These are phyloP conservation scores for Eimeria brunetti DNA, from an alignment of 169 alveolate species.

Conservation along the genomic window DNA sequence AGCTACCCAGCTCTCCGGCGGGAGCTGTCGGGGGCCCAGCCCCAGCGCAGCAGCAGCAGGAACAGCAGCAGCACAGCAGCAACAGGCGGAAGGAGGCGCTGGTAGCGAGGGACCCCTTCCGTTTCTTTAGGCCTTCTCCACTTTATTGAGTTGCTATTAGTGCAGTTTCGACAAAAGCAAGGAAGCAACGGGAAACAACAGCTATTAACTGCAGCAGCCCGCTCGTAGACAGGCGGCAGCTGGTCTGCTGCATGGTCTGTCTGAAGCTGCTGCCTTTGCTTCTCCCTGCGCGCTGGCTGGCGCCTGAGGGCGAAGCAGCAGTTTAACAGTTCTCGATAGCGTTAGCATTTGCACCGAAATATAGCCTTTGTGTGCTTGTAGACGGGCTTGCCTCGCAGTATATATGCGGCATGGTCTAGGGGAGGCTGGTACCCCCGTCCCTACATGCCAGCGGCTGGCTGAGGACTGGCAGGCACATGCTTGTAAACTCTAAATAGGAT, in stretches of 20 bases:
- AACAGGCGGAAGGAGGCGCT: background rate
- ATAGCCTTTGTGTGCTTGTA: no score
- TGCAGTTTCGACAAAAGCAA: background rate
- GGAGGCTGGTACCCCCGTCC: no score
- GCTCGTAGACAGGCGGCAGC: background rate
- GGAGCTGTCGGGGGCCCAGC: conserved; percentile 23
- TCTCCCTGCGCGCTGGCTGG: background rate
- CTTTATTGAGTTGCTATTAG: background rate
- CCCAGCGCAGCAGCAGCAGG: conserved; percentile 14
- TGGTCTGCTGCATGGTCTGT: background rate
- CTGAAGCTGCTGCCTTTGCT: background rate
- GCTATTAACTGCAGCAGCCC: background rate
- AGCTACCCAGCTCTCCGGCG: background rate
- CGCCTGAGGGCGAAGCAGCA: background rate
- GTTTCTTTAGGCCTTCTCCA: background rate
- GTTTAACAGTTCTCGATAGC: no score
- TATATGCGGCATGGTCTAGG: no score
- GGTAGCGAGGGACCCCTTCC: background rate
- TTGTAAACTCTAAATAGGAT: no score
- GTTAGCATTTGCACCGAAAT: no score
- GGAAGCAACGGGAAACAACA: background rate
- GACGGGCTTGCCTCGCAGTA: no score
- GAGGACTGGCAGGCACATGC: no score
- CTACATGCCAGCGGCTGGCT: no score
- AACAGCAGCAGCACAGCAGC: conserved; percentile 1